Evolutionary conservation across 345 rosid species (phyloP), one percentile per base, ranked within the genome.

Genomic region (Pistacia integerrima): DNA sequence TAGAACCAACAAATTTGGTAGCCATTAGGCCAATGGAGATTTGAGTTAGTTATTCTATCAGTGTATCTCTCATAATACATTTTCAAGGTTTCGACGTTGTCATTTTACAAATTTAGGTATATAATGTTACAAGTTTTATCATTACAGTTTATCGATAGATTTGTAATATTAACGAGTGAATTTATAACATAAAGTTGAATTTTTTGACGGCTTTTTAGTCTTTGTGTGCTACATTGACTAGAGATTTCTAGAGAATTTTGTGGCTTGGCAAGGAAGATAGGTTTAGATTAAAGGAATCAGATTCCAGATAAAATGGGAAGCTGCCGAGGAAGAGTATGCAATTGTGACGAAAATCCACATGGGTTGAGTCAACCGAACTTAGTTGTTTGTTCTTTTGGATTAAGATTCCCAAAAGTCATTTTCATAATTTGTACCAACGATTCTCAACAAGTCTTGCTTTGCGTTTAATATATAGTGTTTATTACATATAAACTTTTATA

Each of bases 261-360:
- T 28, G 25, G 56, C 59, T 71, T 66, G 62, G 36, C 4, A 41
- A 14, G 60, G 77, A 64, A 76, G 78, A 3, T 73, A 71, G 69
- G 55, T 49, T 51, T 36, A 55, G 54, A 56, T 36, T 14, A 64
- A 51, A 58, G 70, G 84, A 72, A 83, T 80, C 78, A 52, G 79
- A 41, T 77, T 80, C 79, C 48, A 57, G 22, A 68, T 67, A 56
- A 73, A 64, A 56, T 25, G 46, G 71, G 64, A 66, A 70, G 46
- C 46, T 41, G 46, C 46, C 55, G 62, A 67, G 61, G 54, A 69
- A 33, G 72, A 69, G 41, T 14, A 36, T 54, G 75, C 69, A 78
- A 41, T 61, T n/a, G 62, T 51, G 70, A 69, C 3, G 16, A 4
- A 69, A 46, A 46, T 56, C 54, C 55, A 22, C 48, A 22, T 74